Conservation (phyloP, 2,329 filamentous ascomycete genomes). For the Cytospora piceae region DNA sequence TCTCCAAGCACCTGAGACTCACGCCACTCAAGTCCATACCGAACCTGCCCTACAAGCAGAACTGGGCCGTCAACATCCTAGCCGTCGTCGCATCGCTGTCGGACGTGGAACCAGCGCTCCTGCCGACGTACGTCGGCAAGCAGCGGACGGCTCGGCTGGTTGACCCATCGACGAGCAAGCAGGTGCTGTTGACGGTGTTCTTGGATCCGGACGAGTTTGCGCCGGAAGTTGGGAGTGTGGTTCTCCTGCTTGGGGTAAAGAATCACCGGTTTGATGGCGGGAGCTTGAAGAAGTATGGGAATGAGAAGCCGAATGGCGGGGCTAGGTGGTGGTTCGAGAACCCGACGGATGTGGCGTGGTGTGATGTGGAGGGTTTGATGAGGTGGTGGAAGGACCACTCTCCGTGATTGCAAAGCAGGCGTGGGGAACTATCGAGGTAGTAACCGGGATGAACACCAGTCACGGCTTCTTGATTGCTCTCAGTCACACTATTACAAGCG, state of each 20-base stretch:
- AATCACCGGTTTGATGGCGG: slow-evolving; percentile 59
- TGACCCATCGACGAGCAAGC: slow-evolving; percentile 56
- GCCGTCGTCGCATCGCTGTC: slow-evolving; percentile 54
- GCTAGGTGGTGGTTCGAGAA: slow-evolving; percentile 57
- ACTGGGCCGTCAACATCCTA: slow-evolving; percentile 61
- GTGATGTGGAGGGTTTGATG: slow-evolving; percentile 50
- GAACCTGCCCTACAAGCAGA: slow-evolving; percentile 58
- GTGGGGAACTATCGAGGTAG: neutral
- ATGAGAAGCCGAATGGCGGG: slow-evolving; percentile 39
- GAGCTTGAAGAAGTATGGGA: slow-evolving; percentile 48
- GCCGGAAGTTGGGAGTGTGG: slow-evolving; percentile 52
- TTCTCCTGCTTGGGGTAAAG: slow-evolving; percentile 59
- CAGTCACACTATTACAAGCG: too few relatives aligned
- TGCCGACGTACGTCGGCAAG: slow-evolving; percentile 46
- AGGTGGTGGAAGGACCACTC: slow-evolving; percentile 46
- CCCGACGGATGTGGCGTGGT: slow-evolving; percentile 52
- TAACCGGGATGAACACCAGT: too few relatives aligned
- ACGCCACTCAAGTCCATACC: slow-evolving; percentile 55
- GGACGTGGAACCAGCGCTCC: slow-evolving; percentile 50
- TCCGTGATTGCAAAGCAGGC: neutral
- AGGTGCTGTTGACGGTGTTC: slow-evolving; percentile 58
- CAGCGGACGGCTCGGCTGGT: slow-evolving; percentile 57
- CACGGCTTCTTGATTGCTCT: too few relatives aligned
- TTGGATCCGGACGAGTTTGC: slow-evolving; percentile 54
- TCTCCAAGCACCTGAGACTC: slow-evolving; percentile 52